Base-by-base conservation (phyloP, 2,329 filamentous ascomycete species). In the Drechslerella stenobrocha region DNA sequence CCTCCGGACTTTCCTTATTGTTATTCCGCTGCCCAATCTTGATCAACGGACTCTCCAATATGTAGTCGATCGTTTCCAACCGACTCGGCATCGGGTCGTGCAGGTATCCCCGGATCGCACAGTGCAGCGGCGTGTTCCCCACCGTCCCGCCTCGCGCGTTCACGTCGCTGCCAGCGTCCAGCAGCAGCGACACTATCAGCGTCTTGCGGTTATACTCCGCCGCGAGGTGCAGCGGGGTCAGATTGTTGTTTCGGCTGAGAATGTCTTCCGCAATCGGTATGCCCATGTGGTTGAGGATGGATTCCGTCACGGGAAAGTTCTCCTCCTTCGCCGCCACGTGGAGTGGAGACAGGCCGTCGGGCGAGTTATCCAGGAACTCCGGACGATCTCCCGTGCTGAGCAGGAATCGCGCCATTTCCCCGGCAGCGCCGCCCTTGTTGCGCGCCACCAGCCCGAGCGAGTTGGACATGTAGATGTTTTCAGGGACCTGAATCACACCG, bases 121-220 rank as follows among this genome's bases (percentile, higher is more conserved):
- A 67, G 45, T 67, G 63, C 45, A 67, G 40, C 50, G 63, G 63
- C 6, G 63, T 67, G 35, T 67, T 67, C n/a, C 63, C 63, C 37
- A 67, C 35, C 28, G 63, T 53, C n/a, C 63, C 63, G 0, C 63
- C 63, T 3, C 45, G 24, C 1, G 63, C 63, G 40, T 67, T 67
- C 30, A 67, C 63, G 42, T 67, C 63, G 0, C 48, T 50, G 3
- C 63, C 63, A 1, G 63, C 48, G 37, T 67, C 63, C 2, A 67
- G 37, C 7, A 67, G 22, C 9, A 67, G 23, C n/a, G 63, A 60
- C 2, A 67, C 63, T 6, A 67, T 67, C 7, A 67, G 55, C 5
- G 63, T 67, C 28, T 67, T 67, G 30, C 63, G 55, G 30, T 67
- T 67, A 46, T 59, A 67, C 22, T 67, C 63, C 3, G 63, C 63